A percentile compares a stretch with the other conserved stretches of the same genome.
phyloP scores from a whole-genome alignment of 176 grass and related monocot genomes.

The Juncus effusus region DNA sequence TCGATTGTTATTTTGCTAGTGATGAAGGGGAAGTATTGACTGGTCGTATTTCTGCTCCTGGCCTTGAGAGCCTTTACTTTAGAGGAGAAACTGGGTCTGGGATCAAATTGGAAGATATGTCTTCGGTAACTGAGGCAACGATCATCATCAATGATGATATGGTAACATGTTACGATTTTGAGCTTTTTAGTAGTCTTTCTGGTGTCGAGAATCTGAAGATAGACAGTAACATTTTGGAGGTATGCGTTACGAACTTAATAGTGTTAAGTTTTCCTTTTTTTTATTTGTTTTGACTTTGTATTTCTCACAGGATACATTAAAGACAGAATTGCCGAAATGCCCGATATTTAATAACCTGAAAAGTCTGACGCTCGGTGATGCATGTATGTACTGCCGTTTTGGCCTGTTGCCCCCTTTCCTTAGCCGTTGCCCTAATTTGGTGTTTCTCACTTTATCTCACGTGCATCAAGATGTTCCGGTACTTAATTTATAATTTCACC shows the following conservation, averaged over 20 bases:
- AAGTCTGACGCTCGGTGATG: background rate
- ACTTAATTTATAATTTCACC: background rate
- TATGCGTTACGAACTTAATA: background rate
- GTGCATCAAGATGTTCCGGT: background rate
- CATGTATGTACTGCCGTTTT: background rate
- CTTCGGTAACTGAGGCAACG: background rate
- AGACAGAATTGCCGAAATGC: constrained; percentile 9
- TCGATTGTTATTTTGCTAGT: background rate
- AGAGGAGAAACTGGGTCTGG: background rate
- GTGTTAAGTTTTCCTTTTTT: background rate
- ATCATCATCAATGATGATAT: background rate
- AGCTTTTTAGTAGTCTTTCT: background rate
- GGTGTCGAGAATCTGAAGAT: background rate
- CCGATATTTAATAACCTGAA: background rate
- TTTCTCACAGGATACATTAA: background rate
- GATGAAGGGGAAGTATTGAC: too few relatives aligned
- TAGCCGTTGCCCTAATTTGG: background rate
- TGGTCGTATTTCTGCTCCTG: background rate
- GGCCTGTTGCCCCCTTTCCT: background rate
- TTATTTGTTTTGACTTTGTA: background rate
- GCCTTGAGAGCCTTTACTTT: background rate
- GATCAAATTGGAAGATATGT: background rate
- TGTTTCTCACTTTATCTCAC: background rate
- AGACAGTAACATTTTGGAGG: background rate
- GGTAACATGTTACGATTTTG: background rate